These are phyloP conservation scores for Aspergillus diversus DNA, from an alignment of 495 filamentous ascomycete genomes.

Conservation along the genomic window DNA sequence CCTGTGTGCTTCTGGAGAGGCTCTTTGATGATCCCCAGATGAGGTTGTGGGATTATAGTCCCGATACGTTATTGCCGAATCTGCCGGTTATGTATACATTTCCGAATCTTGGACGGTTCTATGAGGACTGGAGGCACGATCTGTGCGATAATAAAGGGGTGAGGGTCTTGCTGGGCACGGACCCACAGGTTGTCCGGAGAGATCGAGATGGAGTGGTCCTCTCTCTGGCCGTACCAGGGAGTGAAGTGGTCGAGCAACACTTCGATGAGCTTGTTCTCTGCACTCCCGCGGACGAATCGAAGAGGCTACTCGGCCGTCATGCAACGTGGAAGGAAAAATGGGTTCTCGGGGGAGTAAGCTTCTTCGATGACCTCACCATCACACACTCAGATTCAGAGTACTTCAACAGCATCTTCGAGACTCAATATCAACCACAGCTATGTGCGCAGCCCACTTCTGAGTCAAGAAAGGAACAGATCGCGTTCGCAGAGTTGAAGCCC, in stretches of 20 bases:
- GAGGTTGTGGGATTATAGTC: slow-evolving; percentile 75
- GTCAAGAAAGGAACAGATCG: slow-evolving; percentile 52
- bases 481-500: slow-evolving; percentile 53
- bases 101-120: slow-evolving; percentile 73
- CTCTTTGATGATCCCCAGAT: slow-evolving; percentile 75
- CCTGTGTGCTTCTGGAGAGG: slow-evolving; percentile 73
- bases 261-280: slow-evolving; percentile 79
- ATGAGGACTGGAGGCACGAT: slow-evolving; percentile 67
- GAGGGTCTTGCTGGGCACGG: slow-evolving; percentile 63
- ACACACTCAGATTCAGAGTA: slow-evolving; percentile 79
- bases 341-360: slow-evolving; percentile 74
- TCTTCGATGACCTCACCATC: slow-evolving; percentile 82
- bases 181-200: slow-evolving; percentile 61
- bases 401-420: slow-evolving; percentile 78
- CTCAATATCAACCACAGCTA: slow-evolving; percentile 57
- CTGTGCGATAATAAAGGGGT: slow-evolving; percentile 66
- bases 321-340: slow-evolving; percentile 66
- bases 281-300: slow-evolving; percentile 69
- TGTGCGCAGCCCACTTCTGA: slow-evolving; percentile 52
- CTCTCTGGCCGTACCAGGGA: neutral
- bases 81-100: slow-evolving; percentile 82
- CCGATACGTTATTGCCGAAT: slow-evolving; percentile 69
- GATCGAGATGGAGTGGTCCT: slow-evolving; percentile 59
- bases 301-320: slow-evolving; percentile 63
- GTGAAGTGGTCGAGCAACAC: slow-evolving; percentile 34